These are phyloP conservation scores for Penicillium lagena DNA, from an alignment of 495 filamentous ascomycete species.

Conservation along the genomic window DNA sequence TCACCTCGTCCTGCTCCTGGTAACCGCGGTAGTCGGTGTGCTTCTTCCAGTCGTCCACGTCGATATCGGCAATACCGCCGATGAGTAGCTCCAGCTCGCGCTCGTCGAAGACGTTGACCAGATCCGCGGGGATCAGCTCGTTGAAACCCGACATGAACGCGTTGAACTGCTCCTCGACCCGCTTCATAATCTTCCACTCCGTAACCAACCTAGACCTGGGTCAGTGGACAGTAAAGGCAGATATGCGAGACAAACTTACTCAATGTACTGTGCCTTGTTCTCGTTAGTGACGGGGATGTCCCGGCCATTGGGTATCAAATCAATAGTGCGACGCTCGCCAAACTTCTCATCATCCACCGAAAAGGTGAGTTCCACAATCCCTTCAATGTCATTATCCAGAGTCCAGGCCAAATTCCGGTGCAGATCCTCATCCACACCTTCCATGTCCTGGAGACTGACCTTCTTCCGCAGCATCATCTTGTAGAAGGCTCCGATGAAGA, in stretches of 20 bases:
- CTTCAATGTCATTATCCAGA: slow-evolving; percentile 93
- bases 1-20: slow-evolving; percentile 93
- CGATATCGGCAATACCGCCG: slow-evolving; percentile 98
- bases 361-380: slow-evolving; percentile 88
- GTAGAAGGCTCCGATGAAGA: slow-evolving; percentile 99
- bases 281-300: slow-evolving; percentile 95
- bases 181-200: slow-evolving; percentile 98
- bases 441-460: slow-evolving; percentile 91
- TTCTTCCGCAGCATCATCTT: slow-evolving; percentile 98
- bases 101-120: slow-evolving; percentile 98
- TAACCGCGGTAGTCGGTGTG: slow-evolving; percentile 99
- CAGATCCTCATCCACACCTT: slow-evolving; percentile 96
- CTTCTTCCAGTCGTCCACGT: slow-evolving; percentile 99
- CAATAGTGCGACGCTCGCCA: slow-evolving; percentile 84
- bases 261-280: slow-evolving; percentile 92
- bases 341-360: slow-evolving; percentile 96
- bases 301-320: slow-evolving; percentile 83
- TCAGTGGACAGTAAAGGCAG: not conserved
- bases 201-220: slow-evolving; percentile 73
- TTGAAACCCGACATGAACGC: slow-evolving; percentile 97
- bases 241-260: slow-evolving; percentile 46
- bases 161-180: slow-evolving; percentile 95
- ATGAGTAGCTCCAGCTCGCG: slow-evolving; percentile 94
- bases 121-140: slow-evolving; percentile 90
- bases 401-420: slow-evolving; percentile 95